A percentile compares a stretch with the other conserved stretches of the same genome.
phyloP scores from a whole-genome alignment of 2,329 filamentous ascomycete genomes.

The Colletotrichum theobromicola region DNA sequence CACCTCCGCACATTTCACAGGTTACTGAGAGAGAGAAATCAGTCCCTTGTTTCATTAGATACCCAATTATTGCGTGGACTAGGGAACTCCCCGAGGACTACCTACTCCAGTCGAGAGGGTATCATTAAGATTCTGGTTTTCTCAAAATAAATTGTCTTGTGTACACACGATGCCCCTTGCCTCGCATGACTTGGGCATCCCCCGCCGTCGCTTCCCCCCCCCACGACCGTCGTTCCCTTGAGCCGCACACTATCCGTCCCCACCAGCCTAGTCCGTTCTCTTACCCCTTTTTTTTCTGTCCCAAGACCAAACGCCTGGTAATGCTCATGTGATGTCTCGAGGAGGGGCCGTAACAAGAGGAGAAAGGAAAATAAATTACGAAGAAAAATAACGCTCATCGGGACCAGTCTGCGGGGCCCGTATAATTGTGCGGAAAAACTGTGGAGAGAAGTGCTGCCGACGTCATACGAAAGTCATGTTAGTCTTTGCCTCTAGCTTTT shows the following conservation, averaged over 20 bases:
- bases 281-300: not conserved
- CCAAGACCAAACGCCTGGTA: not conserved
- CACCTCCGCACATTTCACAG: not conserved
- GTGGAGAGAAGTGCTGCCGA: not conserved
- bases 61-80: not conserved
- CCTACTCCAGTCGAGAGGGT: not conserved
- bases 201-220: not conserved
- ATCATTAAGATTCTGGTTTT: not conserved
- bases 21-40: not conserved
- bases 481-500: not conserved
- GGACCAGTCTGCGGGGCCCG: not conserved
- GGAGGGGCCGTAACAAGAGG: not conserved
- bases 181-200: not conserved
- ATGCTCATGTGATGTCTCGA: not conserved
- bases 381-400: not conserved
- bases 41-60: not conserved
- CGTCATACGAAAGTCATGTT: too few relatives aligned
- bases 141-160: not conserved
- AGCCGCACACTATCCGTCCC: not conserved
- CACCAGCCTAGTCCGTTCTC: not conserved
- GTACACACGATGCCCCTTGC: not conserved
- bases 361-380: not conserved
- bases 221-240: not conserved
- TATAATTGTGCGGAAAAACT: not conserved
- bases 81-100: not conserved